Evolutionary conservation across 345 rosid genomes (phyloP).

Genomic region (Mangifera indica): DNA sequence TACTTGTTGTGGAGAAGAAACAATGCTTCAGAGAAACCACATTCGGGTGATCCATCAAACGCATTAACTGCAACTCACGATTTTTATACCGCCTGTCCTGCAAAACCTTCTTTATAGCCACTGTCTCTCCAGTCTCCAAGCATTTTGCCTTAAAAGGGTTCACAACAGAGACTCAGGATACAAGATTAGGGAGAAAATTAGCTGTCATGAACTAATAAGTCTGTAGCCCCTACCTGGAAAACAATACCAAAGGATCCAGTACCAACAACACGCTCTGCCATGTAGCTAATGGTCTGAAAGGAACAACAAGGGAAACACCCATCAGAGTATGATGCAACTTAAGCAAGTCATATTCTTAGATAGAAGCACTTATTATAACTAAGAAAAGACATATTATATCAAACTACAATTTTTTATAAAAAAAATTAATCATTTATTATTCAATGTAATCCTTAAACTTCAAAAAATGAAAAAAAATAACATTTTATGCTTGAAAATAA

Average conservation of each 20-base stretch:
- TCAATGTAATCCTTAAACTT: neutral
- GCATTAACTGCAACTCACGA: constrained; percentile 78
- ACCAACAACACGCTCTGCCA: constrained; percentile 86
- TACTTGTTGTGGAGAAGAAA: constrained; percentile 79
- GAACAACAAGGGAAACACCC: constrained; percentile 12
- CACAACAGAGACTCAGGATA: constrained; percentile 9
- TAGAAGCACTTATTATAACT: neutral
- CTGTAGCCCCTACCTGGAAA: constrained; percentile 49
- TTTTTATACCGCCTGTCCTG: constrained; percentile 78
- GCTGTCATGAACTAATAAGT: constrained; percentile 7
- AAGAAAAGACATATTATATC: neutral
- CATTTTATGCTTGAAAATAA: neutral
- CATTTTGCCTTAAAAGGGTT: constrained; percentile 63
- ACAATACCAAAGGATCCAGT: constrained; percentile 84
- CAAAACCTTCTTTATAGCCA: constrained; percentile 85
- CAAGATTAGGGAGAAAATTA: neutral
- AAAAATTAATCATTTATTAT: neutral
- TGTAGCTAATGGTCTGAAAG: constrained; percentile 76
- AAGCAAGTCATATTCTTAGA: neutral
- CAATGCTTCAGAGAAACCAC: constrained; percentile 77
- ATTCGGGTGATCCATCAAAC: constrained; percentile 82
- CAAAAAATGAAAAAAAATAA: neutral
- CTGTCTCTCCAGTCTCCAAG: constrained; percentile 81
- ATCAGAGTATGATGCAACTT: neutral
- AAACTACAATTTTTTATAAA: neutral